Evolutionary conservation across 1,284 basidiomycete genomes (phyloP).

Genomic region (Trichosporon faecale): DNA sequence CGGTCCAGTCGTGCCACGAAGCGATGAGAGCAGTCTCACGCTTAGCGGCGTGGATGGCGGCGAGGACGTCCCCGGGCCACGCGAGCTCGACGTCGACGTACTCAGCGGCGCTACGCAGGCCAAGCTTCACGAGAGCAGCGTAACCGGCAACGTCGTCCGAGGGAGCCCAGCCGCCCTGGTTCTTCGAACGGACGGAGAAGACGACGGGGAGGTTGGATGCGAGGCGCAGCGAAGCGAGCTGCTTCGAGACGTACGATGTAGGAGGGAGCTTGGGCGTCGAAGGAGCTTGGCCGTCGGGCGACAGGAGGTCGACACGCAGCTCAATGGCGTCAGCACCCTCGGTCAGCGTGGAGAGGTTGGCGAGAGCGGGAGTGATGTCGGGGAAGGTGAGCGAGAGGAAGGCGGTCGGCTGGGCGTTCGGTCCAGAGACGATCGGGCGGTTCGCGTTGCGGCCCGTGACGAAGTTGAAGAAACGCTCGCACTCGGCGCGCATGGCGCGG

Average conservation of each 20-base stretch:
- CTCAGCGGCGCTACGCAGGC: constrained; percentile 79
- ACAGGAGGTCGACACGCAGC: constrained; percentile 85
- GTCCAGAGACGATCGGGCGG: constrained; percentile 50
- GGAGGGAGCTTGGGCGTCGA: constrained; percentile 63
- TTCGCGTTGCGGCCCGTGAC: constrained; percentile 73
- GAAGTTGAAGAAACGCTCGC: constrained; percentile 75
- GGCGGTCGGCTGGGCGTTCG: constrained; percentile 65
- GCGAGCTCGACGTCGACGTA: constrained; percentile 90
- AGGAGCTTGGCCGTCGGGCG: constrained; percentile 54
- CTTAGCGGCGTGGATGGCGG: constrained; percentile 63
- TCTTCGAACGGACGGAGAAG: constrained; percentile 81
- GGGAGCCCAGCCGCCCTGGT: constrained; percentile 90
- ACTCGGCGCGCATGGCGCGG: constrained; percentile 42
- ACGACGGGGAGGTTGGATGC: constrained; percentile 80
- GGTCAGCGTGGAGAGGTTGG: constrained; percentile 67
- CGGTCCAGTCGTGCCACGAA: constrained; percentile 92
- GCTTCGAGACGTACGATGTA: constrained; percentile 70
- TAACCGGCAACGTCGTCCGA: constrained; percentile 71
- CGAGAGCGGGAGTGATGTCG: constrained; percentile 70
- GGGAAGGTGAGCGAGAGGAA: constrained; percentile 93
- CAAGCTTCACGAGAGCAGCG: constrained; percentile 73
- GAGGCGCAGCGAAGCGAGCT: constrained; percentile 76
- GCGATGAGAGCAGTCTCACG: constrained; percentile 78
- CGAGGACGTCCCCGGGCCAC: constrained; percentile 64
- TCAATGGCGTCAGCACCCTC: constrained; percentile 91